phyloP scores from a whole-genome alignment of 2,329 filamentous ascomycete species.

The Claviceps paspali region DNA sequence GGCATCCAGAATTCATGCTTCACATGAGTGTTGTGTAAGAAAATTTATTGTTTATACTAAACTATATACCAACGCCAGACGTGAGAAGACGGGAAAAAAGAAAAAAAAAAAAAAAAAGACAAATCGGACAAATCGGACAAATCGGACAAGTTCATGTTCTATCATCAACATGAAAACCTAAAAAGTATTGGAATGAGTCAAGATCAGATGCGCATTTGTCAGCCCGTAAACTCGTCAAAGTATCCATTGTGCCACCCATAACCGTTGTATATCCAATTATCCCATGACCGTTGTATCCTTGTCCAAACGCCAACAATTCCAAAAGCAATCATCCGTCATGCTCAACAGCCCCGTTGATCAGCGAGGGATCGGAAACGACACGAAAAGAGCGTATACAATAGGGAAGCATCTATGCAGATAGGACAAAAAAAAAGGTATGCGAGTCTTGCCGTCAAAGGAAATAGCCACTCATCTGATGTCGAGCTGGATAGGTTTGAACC shows the following conservation, averaged over 20 bases:
- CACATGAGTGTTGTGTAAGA: too few relatives aligned
- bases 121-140: too few relatives aligned
- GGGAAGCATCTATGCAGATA: neutral
- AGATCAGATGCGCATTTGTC: too few relatives aligned
- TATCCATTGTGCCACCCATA: conserved; percentile 1
- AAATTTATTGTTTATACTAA: too few relatives aligned
- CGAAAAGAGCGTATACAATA: too few relatives aligned
- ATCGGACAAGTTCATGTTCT: conserved; percentile 1
- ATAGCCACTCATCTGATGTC: conserved; percentile 35
- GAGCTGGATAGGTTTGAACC: conserved; percentile 74
- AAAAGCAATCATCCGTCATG: neutral
- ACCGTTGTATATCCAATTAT: neutral
- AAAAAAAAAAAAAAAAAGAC: too few relatives aligned
- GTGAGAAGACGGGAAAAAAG: too few relatives aligned
- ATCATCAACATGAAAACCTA: neutral
- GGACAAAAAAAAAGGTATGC: neutral
- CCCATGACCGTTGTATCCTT: conserved; percentile 3
- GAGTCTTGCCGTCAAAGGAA: conserved; percentile 4
- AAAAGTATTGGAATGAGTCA: too few relatives aligned
- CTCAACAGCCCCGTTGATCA: neutral
- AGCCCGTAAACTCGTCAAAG: conserved; percentile 2
- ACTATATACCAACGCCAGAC: too few relatives aligned
- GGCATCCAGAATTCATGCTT: too few relatives aligned
- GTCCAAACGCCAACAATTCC: conserved; percentile 1
- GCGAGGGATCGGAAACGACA: neutral